Percentiles rank a stretch among this genome's conserved stretches.
These are phyloP conservation scores for Chaetomiaceae sp. DNA, from an alignment of 2,329 filamentous ascomycete genomes.

Conservation along the genomic window DNA sequence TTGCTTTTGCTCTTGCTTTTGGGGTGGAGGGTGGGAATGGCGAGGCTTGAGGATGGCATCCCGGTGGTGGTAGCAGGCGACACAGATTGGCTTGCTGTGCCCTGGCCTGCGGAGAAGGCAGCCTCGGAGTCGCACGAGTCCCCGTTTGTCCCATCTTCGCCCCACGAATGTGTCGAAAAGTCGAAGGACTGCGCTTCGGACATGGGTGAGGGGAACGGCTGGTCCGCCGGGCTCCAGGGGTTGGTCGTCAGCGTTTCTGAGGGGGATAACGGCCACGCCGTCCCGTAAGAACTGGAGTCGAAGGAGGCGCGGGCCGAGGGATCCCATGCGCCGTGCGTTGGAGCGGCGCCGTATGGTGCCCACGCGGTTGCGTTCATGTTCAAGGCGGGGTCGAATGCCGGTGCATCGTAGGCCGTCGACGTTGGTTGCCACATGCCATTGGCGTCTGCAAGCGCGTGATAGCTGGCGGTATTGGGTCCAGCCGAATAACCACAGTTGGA, in stretches of 20 bases:
- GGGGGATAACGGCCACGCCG: conserved; percentile 2
- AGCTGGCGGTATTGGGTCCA: neutral
- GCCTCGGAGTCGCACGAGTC: neutral
- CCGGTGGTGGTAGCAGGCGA: no score
- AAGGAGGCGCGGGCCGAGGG: neutral
- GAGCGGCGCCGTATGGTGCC: neutral
- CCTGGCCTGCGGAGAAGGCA: no score
- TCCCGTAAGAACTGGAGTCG: neutral
- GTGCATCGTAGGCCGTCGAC: neutral
- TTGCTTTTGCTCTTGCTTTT: neutral
- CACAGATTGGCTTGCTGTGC: no score
- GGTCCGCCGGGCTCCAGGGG: conserved; percentile 8
- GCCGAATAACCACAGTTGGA: neutral
- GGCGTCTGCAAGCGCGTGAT: neutral
- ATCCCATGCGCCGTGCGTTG: no score
- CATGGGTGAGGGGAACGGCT: conserved; percentile 10
- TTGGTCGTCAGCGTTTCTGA: neutral
- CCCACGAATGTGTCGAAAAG: neutral
- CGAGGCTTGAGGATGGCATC: neutral
- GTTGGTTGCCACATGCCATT: neutral
- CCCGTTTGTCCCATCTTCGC: neutral
- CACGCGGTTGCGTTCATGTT: neutral
- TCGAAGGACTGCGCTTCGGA: conserved; percentile 8
- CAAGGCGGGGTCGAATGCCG: neutral
- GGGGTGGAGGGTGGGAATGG: neutral